Base-by-base conservation (phyloP, 192 early-diverging fungal species). In the Coemansia sp. region DNA sequence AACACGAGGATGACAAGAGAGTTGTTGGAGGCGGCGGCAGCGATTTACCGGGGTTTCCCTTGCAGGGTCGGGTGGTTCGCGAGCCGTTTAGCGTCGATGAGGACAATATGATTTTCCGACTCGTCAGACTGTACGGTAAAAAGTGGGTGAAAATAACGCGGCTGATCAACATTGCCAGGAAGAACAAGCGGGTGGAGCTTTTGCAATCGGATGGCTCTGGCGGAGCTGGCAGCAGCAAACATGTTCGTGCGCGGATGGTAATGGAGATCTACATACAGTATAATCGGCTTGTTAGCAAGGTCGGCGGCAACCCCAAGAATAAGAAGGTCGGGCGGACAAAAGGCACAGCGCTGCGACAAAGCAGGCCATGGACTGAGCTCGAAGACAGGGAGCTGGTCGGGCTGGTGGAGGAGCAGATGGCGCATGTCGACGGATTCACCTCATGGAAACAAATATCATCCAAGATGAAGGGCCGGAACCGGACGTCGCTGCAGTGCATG, bases 71-170 rank as follows among this genome's bases (percentile, higher is more conserved):
- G 7, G 23, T 7, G 21, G 13, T 49, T 18, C 52, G 8, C 26
- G 20, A 40, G 40, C 68, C 68, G 10, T 76, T 70, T 43, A 63
- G 34, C 13, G 30, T 52, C 7, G 57, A 66, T 3, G 74, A 76
- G 26, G 74, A 76, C 51, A 48, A 45, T 20, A 31, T 48, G 34
- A 58, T 76, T 8, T 16, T 63, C 35, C 42, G 68, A n/a, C 40
- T 76, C 18, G 60, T 76, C 12, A 52, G 64, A 8, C 23, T 70
- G 16, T 58, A 63, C 34, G 74, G 74, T 20, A 39, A 35, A 9
- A 37, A 49, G 42, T 76, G 74, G 74, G 23, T 42, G 3, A 18
- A 56, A 15, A 63, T 76, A 45, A 49, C 74, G 25, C 61, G 30
- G 31, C 30, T 76, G 58, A n/a, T 76, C 31, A 60, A 59, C 2